Evolutionary conservation across 306 rosid genomes (phyloP).

Genomic region (Gastrolobium villosum): DNA sequence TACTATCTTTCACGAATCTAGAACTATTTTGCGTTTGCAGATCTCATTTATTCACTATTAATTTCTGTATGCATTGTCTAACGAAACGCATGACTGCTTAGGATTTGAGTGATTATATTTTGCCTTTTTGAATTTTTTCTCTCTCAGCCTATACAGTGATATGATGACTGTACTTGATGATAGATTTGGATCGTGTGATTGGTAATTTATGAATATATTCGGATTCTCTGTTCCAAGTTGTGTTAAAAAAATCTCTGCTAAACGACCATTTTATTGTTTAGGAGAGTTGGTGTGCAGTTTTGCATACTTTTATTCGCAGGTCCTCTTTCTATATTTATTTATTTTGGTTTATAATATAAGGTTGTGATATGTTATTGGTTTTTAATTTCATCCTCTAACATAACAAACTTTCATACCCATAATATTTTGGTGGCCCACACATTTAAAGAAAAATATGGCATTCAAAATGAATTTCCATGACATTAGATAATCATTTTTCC

Average conservation of each 20-base stretch:
- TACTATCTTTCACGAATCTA: background rate
- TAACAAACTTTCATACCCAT: too few relatives aligned
- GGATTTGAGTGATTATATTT: background rate
- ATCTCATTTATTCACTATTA: background rate
- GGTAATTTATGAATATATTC: conserved; percentile 32
- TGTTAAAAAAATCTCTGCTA: background rate
- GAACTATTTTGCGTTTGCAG: background rate
- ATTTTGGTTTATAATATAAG: too few relatives aligned
- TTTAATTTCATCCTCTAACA: too few relatives aligned
- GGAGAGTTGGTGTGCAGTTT: background rate
- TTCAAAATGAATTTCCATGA: too few relatives aligned
- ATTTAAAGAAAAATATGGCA: too few relatives aligned
- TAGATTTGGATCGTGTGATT: conserved; percentile 21
- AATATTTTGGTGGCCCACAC: too few relatives aligned
- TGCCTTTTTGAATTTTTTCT: background rate
- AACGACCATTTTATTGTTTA: background rate
- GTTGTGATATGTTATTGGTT: too few relatives aligned
- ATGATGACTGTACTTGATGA: background rate
- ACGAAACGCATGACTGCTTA: background rate
- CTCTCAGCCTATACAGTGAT: background rate
- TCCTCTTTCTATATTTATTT: too few relatives aligned
- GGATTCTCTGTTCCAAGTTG: background rate
- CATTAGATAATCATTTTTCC: too few relatives aligned
- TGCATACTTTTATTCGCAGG: background rate
- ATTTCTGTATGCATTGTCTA: background rate